phyloP scores from a whole-genome alignment of 768 basidiomycete genomes.

The Mycena vitilis region DNA sequence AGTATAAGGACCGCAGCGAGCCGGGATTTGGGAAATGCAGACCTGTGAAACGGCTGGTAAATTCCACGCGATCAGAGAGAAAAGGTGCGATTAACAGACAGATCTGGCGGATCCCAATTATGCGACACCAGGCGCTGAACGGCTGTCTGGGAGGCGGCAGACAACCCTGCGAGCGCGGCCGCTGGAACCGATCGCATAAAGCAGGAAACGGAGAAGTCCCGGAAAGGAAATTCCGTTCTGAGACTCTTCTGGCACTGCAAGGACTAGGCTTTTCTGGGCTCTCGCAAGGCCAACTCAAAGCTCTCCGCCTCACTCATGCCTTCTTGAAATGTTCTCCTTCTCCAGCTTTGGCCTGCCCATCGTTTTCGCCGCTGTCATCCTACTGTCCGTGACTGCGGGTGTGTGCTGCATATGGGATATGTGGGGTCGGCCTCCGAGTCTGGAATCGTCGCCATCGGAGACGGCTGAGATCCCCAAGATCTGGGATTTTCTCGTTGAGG shows the following conservation, averaged over 20 bases:
- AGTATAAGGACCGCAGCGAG: constrained; percentile 85
- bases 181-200: constrained; percentile 8
- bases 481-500: constrained; percentile 4
- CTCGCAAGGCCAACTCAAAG: not conserved
- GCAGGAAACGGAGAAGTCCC: too few species aligned
- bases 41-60: constrained; percentile 40
- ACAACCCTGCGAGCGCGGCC: constrained; percentile 9
- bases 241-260: too few species aligned
- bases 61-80: constrained; percentile 23
- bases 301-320: not conserved
- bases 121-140: constrained; percentile 28
- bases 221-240: too few species aligned
- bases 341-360: constrained; percentile 1
- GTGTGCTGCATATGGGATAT: constrained; percentile 16
- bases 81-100: constrained; percentile 60
- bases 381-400: not conserved
- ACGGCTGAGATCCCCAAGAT: not conserved
- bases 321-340: constrained; percentile 8
- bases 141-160: constrained; percentile 5
- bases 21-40: constrained; percentile 50
- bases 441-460: not conserved
- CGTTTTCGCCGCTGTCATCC: not conserved
- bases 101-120: constrained; percentile 53
- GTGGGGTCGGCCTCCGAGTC: not conserved
- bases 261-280: not conserved